Conservation (phyloP, 306 rosid genomes). For the Begonia loranthoides region DNA sequence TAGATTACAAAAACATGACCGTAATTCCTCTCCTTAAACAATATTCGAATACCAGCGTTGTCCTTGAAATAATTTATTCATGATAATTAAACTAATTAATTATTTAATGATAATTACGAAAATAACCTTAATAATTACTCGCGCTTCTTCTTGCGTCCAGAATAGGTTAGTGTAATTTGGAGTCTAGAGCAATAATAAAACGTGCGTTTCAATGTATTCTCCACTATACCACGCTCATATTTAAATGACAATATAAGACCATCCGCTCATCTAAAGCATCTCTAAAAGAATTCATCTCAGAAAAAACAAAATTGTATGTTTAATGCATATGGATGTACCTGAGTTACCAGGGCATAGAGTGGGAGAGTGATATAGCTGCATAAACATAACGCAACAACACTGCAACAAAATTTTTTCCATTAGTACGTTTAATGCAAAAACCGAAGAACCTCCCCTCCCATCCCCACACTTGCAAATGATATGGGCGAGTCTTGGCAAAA, state of each 20-base stretch:
- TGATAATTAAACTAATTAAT: too few relatives aligned
- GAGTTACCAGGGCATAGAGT: conserved; percentile 77
- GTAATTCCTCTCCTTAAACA: too few relatives aligned
- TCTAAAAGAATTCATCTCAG: background rate
- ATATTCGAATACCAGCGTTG: too few relatives aligned
- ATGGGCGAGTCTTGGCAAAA: background rate
- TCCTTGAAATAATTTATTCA: too few relatives aligned
- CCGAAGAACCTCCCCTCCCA: background rate
- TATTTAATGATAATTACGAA: too few relatives aligned
- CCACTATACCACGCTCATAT: background rate
- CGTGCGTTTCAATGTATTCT: background rate
- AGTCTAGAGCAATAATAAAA: background rate
- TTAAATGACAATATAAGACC: background rate
- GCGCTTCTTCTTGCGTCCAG: too few relatives aligned
- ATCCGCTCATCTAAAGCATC: background rate
- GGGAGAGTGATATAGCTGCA: conserved; percentile 95
- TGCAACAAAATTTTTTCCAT: conserved; percentile 13
- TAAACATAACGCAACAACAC: conserved; percentile 41
- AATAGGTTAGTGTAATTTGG: too few relatives aligned
- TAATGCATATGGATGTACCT: conserved; percentile 23
- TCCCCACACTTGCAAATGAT: too few relatives aligned
- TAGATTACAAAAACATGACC: too few relatives aligned
- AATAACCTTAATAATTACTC: too few relatives aligned
- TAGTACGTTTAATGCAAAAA: background rate
- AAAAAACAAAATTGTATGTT: background rate